Evolutionary conservation across 2,329 filamentous ascomycete genomes (phyloP).

Genomic region (Talaromyces sp.): DNA sequence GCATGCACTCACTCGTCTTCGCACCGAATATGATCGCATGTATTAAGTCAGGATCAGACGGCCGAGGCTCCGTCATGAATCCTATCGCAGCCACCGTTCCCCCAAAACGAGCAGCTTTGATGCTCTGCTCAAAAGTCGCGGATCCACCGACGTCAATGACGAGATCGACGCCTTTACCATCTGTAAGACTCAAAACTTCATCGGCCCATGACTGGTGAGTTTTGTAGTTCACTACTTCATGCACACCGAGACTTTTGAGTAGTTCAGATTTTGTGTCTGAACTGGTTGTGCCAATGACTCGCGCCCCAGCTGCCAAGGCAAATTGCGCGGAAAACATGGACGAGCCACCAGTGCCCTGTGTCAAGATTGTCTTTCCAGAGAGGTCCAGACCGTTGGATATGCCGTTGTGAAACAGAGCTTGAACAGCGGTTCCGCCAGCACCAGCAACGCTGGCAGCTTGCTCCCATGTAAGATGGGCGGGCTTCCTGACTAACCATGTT

Average conservation of each 20-base stretch:
- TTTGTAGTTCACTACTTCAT: conserved; percentile 46
- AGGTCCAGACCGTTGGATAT: conserved; percentile 41
- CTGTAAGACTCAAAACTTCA: conserved; percentile 39
- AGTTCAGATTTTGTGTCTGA: conserved; percentile 48
- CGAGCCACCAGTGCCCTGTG: conserved; percentile 56
- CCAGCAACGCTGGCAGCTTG: conserved; percentile 50
- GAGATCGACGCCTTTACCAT: conserved; percentile 40
- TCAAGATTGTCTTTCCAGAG: conserved; percentile 47
- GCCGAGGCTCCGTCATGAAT: conserved; percentile 36
- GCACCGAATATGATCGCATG: neutral
- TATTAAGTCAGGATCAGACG: neutral
- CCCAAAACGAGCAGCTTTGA: conserved; percentile 36
- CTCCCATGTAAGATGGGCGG: conserved; percentile 45
- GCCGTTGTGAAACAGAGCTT: conserved; percentile 43
- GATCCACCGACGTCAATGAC: conserved; percentile 42
- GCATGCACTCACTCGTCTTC: neutral
- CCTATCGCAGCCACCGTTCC: conserved; percentile 50
- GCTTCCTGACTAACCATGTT: conserved; percentile 47
- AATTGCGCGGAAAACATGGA: conserved; percentile 44
- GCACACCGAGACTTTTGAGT: conserved; percentile 49
- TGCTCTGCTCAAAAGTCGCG: conserved; percentile 41
- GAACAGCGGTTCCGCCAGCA: conserved; percentile 50
- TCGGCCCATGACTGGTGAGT: conserved; percentile 37
- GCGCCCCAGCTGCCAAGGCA: conserved; percentile 51
- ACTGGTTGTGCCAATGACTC: conserved; percentile 58